These are phyloP conservation scores for Aureobasidium sp. DNA, from an alignment of 2,329 filamentous ascomycete species.

Conservation along the genomic window DNA sequence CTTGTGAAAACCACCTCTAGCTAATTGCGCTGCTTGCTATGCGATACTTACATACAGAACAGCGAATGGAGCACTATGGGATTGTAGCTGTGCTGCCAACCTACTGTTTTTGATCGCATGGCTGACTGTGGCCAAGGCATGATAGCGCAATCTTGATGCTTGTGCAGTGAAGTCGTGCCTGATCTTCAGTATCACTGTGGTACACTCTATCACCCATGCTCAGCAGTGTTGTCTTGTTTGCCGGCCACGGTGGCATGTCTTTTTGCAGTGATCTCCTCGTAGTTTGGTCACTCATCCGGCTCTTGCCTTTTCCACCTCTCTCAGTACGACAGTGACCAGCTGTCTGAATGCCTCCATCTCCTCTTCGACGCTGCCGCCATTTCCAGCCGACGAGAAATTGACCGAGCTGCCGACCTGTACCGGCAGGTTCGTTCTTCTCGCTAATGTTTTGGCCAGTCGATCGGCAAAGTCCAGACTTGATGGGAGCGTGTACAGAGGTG, in stretches of 20 bases:
- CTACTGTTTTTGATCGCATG: neutral
- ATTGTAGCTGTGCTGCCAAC: neutral
- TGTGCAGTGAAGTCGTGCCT: neutral
- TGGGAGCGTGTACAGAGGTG: constrained; percentile 69
- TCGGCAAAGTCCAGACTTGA: constrained; percentile 79
- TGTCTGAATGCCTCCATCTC: constrained; percentile 82
- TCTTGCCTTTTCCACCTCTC: constrained; percentile 29
- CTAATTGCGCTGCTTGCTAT: neutral
- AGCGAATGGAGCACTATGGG: neutral
- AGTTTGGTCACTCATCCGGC: neutral
- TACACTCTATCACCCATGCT: neutral
- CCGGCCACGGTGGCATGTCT: neutral
- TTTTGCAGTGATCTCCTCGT: neutral
- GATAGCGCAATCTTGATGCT: neutral
- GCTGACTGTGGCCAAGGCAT: neutral
- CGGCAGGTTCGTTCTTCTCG: constrained; percentile 63
- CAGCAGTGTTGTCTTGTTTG: neutral
- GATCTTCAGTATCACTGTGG: neutral
- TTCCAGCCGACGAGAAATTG: constrained; percentile 63
- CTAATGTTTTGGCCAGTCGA: constrained; percentile 74
- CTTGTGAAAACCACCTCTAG: neutral
- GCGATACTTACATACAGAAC: neutral
- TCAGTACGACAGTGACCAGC: constrained; percentile 63
- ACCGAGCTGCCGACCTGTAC: constrained; percentile 90
- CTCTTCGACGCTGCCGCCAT: constrained; percentile 80